These are phyloP conservation scores for Danielia reshetovae DNA, from an alignment of 805 yeast genomes.

Conservation along the genomic window DNA sequence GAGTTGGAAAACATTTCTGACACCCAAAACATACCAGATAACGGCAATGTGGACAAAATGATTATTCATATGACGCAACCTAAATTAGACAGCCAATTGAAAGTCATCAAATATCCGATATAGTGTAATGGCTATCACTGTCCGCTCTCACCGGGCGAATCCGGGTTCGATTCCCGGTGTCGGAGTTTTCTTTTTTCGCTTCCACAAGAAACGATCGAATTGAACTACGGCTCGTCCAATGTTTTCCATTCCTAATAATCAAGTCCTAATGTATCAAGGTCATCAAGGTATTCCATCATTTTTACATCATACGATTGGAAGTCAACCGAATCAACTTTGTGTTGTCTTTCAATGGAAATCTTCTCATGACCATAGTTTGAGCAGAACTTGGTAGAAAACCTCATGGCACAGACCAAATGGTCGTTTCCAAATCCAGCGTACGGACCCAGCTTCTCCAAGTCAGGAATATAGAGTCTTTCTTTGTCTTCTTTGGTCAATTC, in stretches of 20 bases:
- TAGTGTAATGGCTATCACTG: background rate
- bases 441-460: no score
- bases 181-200: background rate
- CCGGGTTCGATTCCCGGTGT: background rate
- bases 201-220: no score
- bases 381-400: conserved; percentile 25
- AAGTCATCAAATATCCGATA: background rate
- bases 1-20: no score
- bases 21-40: no score
- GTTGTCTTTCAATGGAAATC: background rate
- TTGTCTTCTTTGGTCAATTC: no score
- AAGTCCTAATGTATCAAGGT: background rate
- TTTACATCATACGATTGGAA: no score
- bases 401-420: conserved; percentile 28
- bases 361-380: conserved; percentile 19
- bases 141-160: background rate
- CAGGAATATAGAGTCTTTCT: no score
- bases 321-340: no score
- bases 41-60: no score
- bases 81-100: no score
- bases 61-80: conserved; percentile 17
- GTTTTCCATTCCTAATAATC: background rate
- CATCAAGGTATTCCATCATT: no score
- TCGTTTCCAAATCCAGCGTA: conserved; percentile 22
- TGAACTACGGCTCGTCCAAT: no score